Evolutionary conservation across 768 basidiomycete species (phyloP).

Genomic region (Cyclocybe aegerita): DNA sequence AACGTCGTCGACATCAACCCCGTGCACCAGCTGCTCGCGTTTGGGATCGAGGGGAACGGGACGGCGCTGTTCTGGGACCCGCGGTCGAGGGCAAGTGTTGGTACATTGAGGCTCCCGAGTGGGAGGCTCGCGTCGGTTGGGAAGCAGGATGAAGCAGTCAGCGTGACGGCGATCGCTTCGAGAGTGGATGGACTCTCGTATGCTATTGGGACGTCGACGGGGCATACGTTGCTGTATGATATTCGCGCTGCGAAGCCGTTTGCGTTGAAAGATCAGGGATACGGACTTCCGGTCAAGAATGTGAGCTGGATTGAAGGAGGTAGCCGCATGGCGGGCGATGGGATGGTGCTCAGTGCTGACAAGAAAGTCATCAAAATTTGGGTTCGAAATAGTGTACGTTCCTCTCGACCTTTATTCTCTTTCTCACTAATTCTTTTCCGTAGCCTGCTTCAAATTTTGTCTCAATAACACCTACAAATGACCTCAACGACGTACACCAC

Average conservation of each 20-base stretch:
- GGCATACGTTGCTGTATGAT: slow-evolving; percentile 93
- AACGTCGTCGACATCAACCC: slow-evolving; percentile 93
- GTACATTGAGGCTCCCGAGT: slow-evolving; percentile 61
- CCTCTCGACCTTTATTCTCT: neutral
- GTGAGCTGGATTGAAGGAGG: slow-evolving; percentile 91
- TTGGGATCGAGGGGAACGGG: slow-evolving; percentile 86
- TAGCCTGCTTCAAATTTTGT: slow-evolving; percentile 86
- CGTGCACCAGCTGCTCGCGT: slow-evolving; percentile 85
- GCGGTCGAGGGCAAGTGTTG: slow-evolving; percentile 75
- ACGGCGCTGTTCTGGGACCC: slow-evolving; percentile 97
- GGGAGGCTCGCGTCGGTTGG: slow-evolving; percentile 46
- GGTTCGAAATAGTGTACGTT: slow-evolving; percentile 79
- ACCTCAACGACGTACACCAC: slow-evolving; percentile 90
- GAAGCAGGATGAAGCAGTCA: slow-evolving; percentile 35
- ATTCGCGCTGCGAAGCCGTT: slow-evolving; percentile 82
- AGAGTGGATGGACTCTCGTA: slow-evolving; percentile 89
- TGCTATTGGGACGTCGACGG: slow-evolving; percentile 92
- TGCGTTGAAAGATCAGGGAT: slow-evolving; percentile 94
- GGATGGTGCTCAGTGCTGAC: slow-evolving; percentile 89
- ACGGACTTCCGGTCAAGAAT: slow-evolving; percentile 84
- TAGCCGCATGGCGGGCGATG: slow-evolving; percentile 79
- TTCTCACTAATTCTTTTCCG: slow-evolving; percentile 12
- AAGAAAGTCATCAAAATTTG: slow-evolving; percentile 98
- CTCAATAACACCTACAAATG: slow-evolving; percentile 87
- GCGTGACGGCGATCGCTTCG: slow-evolving; percentile 84